Conservation (phyloP, 2,329 filamentous ascomycete genomes). For the Paecilomyces sp. region DNA sequence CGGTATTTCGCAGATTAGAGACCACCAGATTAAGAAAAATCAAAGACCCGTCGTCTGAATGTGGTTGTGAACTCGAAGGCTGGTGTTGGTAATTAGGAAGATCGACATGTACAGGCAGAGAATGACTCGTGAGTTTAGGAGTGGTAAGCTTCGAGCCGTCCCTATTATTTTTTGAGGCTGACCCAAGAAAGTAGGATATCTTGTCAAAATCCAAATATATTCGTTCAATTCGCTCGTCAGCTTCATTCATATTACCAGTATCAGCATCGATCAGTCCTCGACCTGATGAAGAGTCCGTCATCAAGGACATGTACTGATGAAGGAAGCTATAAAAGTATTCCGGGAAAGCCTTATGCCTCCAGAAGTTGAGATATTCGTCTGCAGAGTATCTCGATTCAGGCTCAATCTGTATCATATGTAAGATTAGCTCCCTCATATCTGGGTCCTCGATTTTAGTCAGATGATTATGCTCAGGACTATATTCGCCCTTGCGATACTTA, state of each 20-base stretch:
- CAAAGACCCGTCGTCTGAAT: slow-evolving; percentile 79
- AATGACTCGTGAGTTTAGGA: slow-evolving; percentile 24
- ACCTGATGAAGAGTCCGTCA: slow-evolving; percentile 83
- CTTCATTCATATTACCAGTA: slow-evolving; percentile 68
- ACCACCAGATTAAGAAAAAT: slow-evolving; percentile 87
- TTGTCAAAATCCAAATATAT: slow-evolving; percentile 96
- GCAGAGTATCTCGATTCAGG: slow-evolving; percentile 88
- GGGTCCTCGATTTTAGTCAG: slow-evolving; percentile 81
- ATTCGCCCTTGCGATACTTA: slow-evolving; percentile 87
- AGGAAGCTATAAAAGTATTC: slow-evolving; percentile 96
- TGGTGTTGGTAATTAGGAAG: slow-evolving; percentile 77
- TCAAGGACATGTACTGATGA: slow-evolving; percentile 93
- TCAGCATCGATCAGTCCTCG: slow-evolving; percentile 63
- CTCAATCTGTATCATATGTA: slow-evolving; percentile 93
- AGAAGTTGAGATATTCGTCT: slow-evolving; percentile 88
- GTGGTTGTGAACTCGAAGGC: slow-evolving; percentile 53
- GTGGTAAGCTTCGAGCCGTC: slow-evolving; percentile 22
- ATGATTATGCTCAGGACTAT: slow-evolving; percentile 75
- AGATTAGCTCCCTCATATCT: slow-evolving; percentile 79
- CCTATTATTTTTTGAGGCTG: slow-evolving; percentile 47
- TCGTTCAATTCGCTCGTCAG: slow-evolving; percentile 88
- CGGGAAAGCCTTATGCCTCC: slow-evolving; percentile 86
- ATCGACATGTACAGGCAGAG: slow-evolving; percentile 70
- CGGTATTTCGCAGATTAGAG: slow-evolving; percentile 81
- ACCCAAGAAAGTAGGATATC: slow-evolving; percentile 87